A percentile compares a stretch with the other conserved stretches of the same genome.
Conservation (phyloP, 2,329 filamentous ascomycete species). For the Trichoderma sp. region DNA sequence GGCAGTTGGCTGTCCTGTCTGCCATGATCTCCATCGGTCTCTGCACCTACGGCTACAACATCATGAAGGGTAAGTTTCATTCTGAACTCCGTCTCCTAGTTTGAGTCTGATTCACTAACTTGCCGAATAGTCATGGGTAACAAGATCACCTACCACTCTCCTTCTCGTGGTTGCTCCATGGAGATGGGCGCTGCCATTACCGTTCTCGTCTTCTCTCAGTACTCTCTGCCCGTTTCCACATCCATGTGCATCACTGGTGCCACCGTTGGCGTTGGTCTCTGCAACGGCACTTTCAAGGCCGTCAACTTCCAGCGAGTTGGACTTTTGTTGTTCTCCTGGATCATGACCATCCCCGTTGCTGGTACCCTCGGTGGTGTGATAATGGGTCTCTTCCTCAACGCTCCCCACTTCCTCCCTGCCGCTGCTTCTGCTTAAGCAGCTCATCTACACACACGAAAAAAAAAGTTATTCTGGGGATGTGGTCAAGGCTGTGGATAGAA, state of each 20-base stretch:
- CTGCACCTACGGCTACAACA: slow-evolving; percentile 77
- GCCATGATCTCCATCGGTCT: slow-evolving; percentile 64
- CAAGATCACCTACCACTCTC: slow-evolving; percentile 70
- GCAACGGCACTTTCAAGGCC: slow-evolving; percentile 68
- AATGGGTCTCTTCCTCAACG: slow-evolving; percentile 42
- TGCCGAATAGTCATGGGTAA: slow-evolving; percentile 67
- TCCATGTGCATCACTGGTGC: slow-evolving; percentile 79
- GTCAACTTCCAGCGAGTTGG: slow-evolving; percentile 75
- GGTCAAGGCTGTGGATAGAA: background rate
- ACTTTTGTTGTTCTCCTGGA: slow-evolving; percentile 63
- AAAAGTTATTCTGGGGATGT: too few relatives aligned
- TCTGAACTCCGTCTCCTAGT: background rate
- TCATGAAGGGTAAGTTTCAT: slow-evolving; percentile 67
- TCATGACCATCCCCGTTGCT: slow-evolving; percentile 45
- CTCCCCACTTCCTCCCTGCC: slow-evolving; percentile 33
- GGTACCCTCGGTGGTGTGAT: slow-evolving; percentile 41
- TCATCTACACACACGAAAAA: background rate
- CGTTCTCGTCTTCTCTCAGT: slow-evolving; percentile 73
- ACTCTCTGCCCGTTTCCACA: slow-evolving; percentile 71
- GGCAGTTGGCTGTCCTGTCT: slow-evolving; percentile 72
- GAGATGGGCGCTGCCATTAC: slow-evolving; percentile 78
- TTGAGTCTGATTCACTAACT: background rate
- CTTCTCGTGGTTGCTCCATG: slow-evolving; percentile 63
- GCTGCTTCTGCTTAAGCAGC: background rate
- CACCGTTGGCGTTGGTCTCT: slow-evolving; percentile 74